A percentile compares a stretch with the other conserved stretches of the same genome.
Conservation (phyloP, 352 stramenopile species). For the Blastocystis sp. region DNA sequence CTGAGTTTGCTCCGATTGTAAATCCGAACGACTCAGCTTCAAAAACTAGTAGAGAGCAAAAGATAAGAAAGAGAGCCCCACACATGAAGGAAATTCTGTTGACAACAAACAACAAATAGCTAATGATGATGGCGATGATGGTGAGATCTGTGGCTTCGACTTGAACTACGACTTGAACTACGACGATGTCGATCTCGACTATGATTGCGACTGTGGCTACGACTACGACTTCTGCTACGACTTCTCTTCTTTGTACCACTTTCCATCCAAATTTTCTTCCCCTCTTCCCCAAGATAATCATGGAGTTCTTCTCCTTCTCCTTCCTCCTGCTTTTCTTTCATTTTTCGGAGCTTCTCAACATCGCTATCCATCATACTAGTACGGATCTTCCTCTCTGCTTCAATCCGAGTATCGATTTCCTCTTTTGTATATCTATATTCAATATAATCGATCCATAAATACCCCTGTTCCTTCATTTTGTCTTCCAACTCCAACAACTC, state of each 20-base stretch:
- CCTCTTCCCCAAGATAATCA: conserved; percentile 52
- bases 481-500: conserved; percentile 35
- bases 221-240: background rate
- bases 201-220: conserved; percentile 9
- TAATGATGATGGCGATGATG: background rate
- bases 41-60: background rate
- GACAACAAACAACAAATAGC: conserved; percentile 7
- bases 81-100: background rate
- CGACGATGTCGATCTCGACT: background rate
- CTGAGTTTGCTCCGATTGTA: background rate
- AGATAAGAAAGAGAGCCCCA: background rate
- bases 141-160: background rate
- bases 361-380: background rate
- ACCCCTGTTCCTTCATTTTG: conserved; percentile 36
- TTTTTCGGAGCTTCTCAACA: background rate
- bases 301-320: conserved; percentile 33
- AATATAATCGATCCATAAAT: background rate
- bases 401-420: conserved; percentile 43
- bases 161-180: background rate
- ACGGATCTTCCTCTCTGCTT: background rate
- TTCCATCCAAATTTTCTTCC: conserved; percentile 42
- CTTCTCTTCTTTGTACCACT: conserved; percentile 3
- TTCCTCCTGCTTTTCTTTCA: conserved; percentile 21
- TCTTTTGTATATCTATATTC: conserved; percentile 20
- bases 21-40: conserved; percentile 6